Base-by-base conservation (phyloP, 148 eudicot genomes). In the Chenopodium berlandieri region DNA sequence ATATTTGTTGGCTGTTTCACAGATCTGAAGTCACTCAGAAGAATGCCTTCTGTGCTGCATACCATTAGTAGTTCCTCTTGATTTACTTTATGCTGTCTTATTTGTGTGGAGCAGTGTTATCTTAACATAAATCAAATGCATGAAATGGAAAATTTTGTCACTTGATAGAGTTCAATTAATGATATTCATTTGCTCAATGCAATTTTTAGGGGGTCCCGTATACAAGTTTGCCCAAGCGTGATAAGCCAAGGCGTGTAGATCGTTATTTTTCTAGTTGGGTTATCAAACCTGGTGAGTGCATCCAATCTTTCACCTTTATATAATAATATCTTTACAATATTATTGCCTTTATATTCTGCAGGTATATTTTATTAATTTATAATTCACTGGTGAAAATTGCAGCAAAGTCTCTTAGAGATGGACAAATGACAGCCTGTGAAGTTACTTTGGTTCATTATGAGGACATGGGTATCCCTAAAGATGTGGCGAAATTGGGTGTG, bases 381-480 rank as follows among this genome's bases (percentile, higher is more conserved):
- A 40, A 40, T 40, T 83, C 62, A 75, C 30, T 67, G 71, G 9
- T 10, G 17, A 44, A 56, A 34, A 63, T 52, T 85, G 76, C 88
- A 95, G 98, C 88, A 63, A 89, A 87, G 89, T 96, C 99, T 12
- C 89, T 88, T 14, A 92, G 97, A 83, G 97, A 92, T 60, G 95
- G 99, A 27, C 91, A 87, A 62, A 54, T 88, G 76, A 79, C 96
- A 50, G 97, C 99, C 7, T 94, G 98, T 79, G 98, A 96, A 85
- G 99, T 96, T 68, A 85, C 81, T 60, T 95, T 96, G 11, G 78
- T 94, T 30, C 99, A 96, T 81, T 89, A 92, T 14, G 99, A 96
- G 84, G 99, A 96, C 80, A 96, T 94, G 99, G 99, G 99, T 62
- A 96, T 96, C 73, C 99, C 99, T 23, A 91, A 91, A 68, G 99